phyloP scores from a whole-genome alignment of 257 asterid genomes.

The Nicotiana paniculata region DNA sequence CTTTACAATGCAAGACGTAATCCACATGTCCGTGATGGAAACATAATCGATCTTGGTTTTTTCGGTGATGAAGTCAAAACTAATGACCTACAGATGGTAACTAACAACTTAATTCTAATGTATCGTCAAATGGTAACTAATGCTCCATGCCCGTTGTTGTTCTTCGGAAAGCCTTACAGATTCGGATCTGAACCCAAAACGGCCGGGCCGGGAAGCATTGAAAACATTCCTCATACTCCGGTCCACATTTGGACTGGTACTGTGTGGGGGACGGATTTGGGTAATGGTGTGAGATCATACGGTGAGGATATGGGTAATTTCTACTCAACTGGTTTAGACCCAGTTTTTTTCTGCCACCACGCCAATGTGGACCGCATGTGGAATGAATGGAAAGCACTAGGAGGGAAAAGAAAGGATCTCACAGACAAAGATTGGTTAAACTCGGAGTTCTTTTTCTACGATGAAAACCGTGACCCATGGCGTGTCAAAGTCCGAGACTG shows the following conservation, averaged over 20 bases:
- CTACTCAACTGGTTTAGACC: constrained; percentile 12
- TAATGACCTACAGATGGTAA: background rate
- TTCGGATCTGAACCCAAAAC: background rate
- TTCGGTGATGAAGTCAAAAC: background rate
- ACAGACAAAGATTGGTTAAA: constrained; percentile 26
- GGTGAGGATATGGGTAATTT: constrained; percentile 12
- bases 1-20: constrained; percentile 11
- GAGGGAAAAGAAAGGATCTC: constrained; percentile 19
- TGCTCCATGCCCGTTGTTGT: background rate
- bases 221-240: constrained; percentile 13
- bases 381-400: background rate
- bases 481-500: constrained; percentile 35
- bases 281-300: background rate
- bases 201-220: constrained; percentile 16
- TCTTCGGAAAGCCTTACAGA: constrained; percentile 5
- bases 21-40: constrained; percentile 4
- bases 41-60: background rate
- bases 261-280: background rate
- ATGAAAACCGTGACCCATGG: constrained; percentile 33
- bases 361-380: constrained; percentile 12
- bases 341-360: constrained; percentile 13
- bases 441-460: constrained; percentile 49
- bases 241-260: constrained; percentile 13
- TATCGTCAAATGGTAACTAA: constrained; percentile 18
- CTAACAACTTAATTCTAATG: constrained; percentile 14